These are phyloP conservation scores for Trichophyton mentagrophytes DNA, from an alignment of 2,329 filamentous ascomycete species.

Conservation along the genomic window DNA sequence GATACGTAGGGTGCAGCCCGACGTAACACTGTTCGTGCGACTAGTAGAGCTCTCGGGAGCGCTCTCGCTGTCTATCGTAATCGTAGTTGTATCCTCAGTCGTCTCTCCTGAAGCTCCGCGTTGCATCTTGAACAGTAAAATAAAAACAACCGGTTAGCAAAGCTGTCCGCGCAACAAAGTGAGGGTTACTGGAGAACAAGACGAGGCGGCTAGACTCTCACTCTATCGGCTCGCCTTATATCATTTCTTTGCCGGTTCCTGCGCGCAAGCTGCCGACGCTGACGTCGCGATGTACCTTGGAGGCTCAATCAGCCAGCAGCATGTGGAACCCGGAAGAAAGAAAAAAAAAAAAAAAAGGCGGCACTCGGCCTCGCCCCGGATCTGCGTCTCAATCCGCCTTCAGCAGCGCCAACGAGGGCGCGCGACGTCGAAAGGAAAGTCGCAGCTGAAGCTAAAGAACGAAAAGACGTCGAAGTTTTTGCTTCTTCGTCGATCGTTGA, in stretches of 20 bases:
- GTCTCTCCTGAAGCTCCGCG: neutral
- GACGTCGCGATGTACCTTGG: too few species aligned
- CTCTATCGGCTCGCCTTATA: too few species aligned
- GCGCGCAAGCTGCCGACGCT: too few species aligned
- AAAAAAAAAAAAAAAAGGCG: neutral
- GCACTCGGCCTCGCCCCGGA: neutral
- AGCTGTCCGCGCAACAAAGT: neutral
- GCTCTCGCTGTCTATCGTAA: neutral
- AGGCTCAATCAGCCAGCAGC: too few species aligned
- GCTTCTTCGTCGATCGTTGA: neutral
- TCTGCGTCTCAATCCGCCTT: neutral
- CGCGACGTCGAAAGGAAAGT: neutral
- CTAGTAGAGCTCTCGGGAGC: neutral
- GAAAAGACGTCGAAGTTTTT: neutral
- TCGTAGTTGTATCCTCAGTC: neutral
- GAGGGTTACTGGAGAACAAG: neutral
- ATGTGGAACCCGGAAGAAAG: neutral
- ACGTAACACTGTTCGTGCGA: neutral
- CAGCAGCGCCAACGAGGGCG: neutral
- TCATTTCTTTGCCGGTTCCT: too few species aligned
- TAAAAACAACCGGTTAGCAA: neutral
- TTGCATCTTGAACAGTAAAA: neutral
- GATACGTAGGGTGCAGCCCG: neutral
- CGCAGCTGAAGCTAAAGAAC: neutral
- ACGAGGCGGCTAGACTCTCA: too few species aligned